phyloP scores from a whole-genome alignment of 192 early-diverging fungal species.

The Mortierella claussenii region DNA sequence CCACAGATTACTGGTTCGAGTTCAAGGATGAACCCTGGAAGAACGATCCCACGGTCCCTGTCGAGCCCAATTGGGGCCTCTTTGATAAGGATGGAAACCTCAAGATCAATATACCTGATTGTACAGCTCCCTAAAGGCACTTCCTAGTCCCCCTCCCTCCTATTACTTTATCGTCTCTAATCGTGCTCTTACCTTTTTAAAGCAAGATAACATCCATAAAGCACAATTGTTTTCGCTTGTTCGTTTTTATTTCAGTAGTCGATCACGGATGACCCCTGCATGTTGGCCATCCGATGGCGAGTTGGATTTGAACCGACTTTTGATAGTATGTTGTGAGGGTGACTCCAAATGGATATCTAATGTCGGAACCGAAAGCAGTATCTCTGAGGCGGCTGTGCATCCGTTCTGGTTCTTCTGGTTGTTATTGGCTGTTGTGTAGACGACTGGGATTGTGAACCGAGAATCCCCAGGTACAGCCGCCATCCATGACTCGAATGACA shows the following conservation, averaged over 20 bases:
- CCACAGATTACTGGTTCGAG: slow-evolving; percentile 56
- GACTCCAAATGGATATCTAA: slow-evolving; percentile 10
- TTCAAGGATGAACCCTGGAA: slow-evolving; percentile 59
- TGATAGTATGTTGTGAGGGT: background rate
- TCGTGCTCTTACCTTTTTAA: background rate
- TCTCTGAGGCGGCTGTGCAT: background rate
- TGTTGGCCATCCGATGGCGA: background rate
- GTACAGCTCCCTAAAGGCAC: slow-evolving; percentile 20
- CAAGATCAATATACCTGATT: slow-evolving; percentile 52
- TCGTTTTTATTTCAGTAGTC: background rate
- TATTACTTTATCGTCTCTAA: background rate
- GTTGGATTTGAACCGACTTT: slow-evolving; percentile 34
- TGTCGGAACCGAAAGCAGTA: slow-evolving; percentile 21
- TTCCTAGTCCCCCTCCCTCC: background rate
- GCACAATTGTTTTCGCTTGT: background rate
- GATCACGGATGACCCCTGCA: background rate
- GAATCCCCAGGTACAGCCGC: slow-evolving; percentile 11
- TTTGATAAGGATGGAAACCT: slow-evolving; percentile 46
- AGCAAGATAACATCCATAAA: too few species aligned
- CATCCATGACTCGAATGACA: slow-evolving; percentile 13
- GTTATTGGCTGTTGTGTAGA: background rate
- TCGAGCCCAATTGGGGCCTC: slow-evolving; percentile 54
- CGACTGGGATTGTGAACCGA: slow-evolving; percentile 23
- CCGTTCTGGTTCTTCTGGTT: background rate
- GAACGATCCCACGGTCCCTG: slow-evolving; percentile 21